A percentile compares a stretch with the other conserved stretches of the same genome.
Evolutionary conservation across 1,139 yeast genomes (phyloP).

Genomic region (Arxiozyma heterogenica): DNA sequence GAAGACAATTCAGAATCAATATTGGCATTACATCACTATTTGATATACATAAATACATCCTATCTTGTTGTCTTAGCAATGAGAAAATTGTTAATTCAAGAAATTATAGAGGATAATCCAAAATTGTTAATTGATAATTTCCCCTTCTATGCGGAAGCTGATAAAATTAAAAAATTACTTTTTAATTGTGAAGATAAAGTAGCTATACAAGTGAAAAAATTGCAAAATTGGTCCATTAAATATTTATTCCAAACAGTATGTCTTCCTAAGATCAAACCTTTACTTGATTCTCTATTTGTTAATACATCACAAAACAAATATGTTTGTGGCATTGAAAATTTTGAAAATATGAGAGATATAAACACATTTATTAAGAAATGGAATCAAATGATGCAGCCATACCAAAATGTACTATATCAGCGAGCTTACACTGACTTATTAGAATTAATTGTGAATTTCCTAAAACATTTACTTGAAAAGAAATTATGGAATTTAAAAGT

Average conservation of each 20-base stretch:
- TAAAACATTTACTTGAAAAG: conserved; percentile 51
- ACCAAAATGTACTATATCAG: conserved; percentile 48
- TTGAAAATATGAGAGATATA: conserved; percentile 32
- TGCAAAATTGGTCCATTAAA: conserved; percentile 25
- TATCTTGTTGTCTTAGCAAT: conserved; percentile 17
- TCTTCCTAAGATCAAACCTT: conserved; percentile 17
- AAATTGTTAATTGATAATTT: conserved; percentile 37
- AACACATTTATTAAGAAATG: conserved; percentile 52
- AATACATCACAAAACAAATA: conserved; percentile 20
- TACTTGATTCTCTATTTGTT: conserved; percentile 16
- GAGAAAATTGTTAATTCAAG: conserved; percentile 22
- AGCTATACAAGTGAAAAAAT: conserved; percentile 19
- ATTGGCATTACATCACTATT: conserved; percentile 24
- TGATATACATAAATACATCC: conserved; percentile 28
- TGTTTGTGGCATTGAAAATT: conserved; percentile 28
- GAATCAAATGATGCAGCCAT: conserved; percentile 58
- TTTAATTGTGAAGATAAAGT: conserved; percentile 17
- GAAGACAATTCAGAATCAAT: conserved; percentile 22
- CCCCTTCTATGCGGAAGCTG: conserved; percentile 49
- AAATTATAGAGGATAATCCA: conserved; percentile 24
- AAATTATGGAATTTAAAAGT: conserved; percentile 60
- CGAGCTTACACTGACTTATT: conserved; percentile 43
- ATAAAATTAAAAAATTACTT: conserved; percentile 37
- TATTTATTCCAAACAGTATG: conserved; percentile 24
- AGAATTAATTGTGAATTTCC: conserved; percentile 41